Conservation (phyloP, 2,329 filamentous ascomycete genomes). For the Endoconidiophora polonica region DNA sequence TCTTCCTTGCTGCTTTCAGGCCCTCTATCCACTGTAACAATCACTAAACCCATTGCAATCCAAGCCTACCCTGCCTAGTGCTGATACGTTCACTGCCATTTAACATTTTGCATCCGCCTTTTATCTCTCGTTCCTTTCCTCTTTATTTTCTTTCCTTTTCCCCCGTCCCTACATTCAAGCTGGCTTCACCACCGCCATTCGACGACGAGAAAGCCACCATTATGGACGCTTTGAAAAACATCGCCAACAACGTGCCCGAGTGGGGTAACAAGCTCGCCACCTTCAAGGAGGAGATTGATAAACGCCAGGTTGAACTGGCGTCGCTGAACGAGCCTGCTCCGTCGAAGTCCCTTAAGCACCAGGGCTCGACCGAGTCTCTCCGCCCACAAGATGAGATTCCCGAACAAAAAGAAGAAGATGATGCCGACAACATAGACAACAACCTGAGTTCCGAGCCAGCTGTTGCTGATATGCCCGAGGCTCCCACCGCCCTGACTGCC, state of each 20-base stretch:
- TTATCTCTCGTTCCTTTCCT: not conserved
- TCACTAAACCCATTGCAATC: too few species aligned
- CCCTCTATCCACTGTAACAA: too few species aligned
- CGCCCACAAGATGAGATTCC: slow-evolving; percentile 30
- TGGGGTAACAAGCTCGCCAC: slow-evolving; percentile 44
- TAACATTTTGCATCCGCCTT: too few species aligned
- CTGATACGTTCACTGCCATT: too few species aligned
- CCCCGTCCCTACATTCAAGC: not conserved
- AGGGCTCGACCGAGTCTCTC: slow-evolving; percentile 37
- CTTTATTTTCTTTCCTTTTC: not conserved
- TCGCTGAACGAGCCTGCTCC: slow-evolving; percentile 22
- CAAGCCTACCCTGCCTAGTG: too few species aligned
- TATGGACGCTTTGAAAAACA: slow-evolving; percentile 39
- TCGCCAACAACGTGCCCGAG: slow-evolving; percentile 39
- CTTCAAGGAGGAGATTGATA: slow-evolving; percentile 42
- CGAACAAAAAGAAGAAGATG: slow-evolving; percentile 9
- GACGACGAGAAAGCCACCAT: slow-evolving; percentile 16
- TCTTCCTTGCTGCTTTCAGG: not conserved
- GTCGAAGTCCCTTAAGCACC: slow-evolving; percentile 30
- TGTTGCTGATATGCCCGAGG: not conserved
- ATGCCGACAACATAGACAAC: slow-evolving; percentile 11
- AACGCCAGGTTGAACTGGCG: slow-evolving; percentile 44
- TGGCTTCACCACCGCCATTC: not conserved
- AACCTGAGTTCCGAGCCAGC: too few species aligned
- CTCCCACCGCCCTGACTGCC: too few species aligned